A percentile compares a stretch with the other conserved stretches of the same genome.
These are phyloP conservation scores for Colletotrichum godetiae DNA, from an alignment of 2,329 filamentous ascomycete genomes.

Conservation along the genomic window DNA sequence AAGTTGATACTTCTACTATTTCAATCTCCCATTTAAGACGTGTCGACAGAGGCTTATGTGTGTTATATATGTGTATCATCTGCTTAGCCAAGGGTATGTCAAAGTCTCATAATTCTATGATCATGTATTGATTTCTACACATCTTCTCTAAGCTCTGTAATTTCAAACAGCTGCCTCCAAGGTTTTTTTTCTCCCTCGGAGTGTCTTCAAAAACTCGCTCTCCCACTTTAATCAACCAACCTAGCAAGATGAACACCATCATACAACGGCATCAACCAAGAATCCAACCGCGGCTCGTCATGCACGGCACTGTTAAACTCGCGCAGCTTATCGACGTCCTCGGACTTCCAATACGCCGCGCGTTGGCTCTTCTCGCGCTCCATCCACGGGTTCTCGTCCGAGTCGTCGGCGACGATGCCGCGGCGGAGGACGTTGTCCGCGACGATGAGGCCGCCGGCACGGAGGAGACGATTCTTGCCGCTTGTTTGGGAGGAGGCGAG, in stretches of 20 bases:
- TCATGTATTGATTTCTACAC: not conserved
- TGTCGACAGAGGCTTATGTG: too few species aligned
- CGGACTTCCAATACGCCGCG: slow-evolving; percentile 36
- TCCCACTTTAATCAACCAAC: slow-evolving; percentile 45
- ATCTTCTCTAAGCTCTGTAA: not conserved
- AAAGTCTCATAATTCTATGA: not conserved
- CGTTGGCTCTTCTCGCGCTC: slow-evolving; percentile 24
- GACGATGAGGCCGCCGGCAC: slow-evolving; percentile 61
- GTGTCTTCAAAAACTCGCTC: not conserved
- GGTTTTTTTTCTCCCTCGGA: too few species aligned
- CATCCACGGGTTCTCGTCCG: slow-evolving; percentile 34
- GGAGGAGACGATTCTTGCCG: slow-evolving; percentile 53
- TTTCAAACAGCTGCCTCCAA: not conserved
- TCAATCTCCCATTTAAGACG: too few species aligned
- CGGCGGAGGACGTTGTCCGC: slow-evolving; percentile 65
- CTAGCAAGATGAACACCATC: slow-evolving; percentile 55
- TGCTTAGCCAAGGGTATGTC: too few species aligned
- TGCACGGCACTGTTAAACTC: slow-evolving; percentile 38
- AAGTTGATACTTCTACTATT: too few species aligned
- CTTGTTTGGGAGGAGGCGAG: slow-evolving; percentile 55
- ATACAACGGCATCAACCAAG: slow-evolving; percentile 54
- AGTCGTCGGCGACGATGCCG: slow-evolving; percentile 57
- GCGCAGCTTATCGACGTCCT: slow-evolving; percentile 36
- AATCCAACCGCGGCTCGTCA: slow-evolving; percentile 49
- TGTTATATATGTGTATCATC: too few species aligned